Evolutionary conservation across 305 asterid species (phyloP), one percentile per base, ranked within the genome.

Genomic region (Fraxinus platypoda): DNA sequence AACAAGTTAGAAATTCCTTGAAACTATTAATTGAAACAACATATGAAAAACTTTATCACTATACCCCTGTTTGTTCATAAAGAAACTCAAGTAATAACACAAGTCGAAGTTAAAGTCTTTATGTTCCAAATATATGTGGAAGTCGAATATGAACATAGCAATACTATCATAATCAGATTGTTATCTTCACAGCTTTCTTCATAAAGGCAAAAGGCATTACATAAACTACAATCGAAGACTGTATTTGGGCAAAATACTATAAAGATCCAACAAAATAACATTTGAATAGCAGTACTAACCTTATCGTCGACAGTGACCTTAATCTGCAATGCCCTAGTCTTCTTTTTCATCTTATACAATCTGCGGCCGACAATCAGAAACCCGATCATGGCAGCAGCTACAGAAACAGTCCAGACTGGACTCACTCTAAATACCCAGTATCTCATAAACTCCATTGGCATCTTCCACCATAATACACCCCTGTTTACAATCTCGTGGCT

Each of bases 401-500:
- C 80, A 8, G 92, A 85, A 66, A 89, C 79, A 31, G 79, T 84
- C 92, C 92, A 87, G n/a, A 84, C 82, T 28, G 89, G 89, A 75
- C 85, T 86, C 52, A 81, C 88, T 80, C 80, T 78, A 19, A 85
- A 85, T 30, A 82, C 89, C 43, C 86, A 82, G 78, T 82, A 87
- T 74, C 72, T 85, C 75, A 89, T 57, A 62, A 89, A 76, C 85
- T 87, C 89, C 73, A 89, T 79, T 34, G 90, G 88, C 7, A 82
- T 78, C 88, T 87, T 89, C 92, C 92, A 89, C 92, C 89, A 84
- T n/a, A 87, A 86, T 75, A 84, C 38, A 76, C 83, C 80, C 77
- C 71, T 80, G 81, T 70, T 83, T 54, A 86, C 49, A 1, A 62
- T 35, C 73, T 73, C 57, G 62, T 74, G n/a, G 62, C 54, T 41